phyloP scores from a whole-genome alignment of 2,329 filamentous ascomycete species.

The Sclerotinia trifoliorum region DNA sequence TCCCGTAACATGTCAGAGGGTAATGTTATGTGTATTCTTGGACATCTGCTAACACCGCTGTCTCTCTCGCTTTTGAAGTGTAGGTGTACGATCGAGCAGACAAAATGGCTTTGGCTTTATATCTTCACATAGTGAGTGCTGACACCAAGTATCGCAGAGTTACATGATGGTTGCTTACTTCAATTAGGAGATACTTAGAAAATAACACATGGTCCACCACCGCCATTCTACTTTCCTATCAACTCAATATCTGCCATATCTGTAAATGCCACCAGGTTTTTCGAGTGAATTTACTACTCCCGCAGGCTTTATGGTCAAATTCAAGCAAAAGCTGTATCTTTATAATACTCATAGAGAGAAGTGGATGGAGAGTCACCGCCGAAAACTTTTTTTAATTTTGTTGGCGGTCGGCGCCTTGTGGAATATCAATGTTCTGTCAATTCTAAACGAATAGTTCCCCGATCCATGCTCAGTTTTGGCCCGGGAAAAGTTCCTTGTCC shows the following conservation, averaged over 20 bases:
- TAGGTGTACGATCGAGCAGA: no score
- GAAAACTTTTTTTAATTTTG: no score
- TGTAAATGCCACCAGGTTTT: no score
- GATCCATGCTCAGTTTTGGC: neutral
- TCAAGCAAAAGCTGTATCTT: neutral
- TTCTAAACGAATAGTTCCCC: neutral
- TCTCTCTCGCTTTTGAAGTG: neutral
- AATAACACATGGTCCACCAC: no score
- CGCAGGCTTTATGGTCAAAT: neutral
- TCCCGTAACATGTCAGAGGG: no score
- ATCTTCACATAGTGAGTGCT: neutral
- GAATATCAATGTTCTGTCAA: neutral
- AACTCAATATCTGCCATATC: no score
- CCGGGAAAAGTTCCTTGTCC: no score
- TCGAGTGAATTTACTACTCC: neutral
- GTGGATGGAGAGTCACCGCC: fast-evolving
- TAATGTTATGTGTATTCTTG: no score
- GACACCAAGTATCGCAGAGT: neutral
- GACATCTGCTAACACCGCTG: neutral
- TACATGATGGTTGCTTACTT: neutral
- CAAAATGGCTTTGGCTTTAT: neutral
- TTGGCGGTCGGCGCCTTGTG: neutral
- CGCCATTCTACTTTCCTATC: no score
- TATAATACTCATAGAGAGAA: neutral
- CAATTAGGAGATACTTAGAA: neutral